A percentile compares a stretch with the other conserved stretches of the same genome.
Conservation (phyloP, 176 grass and related monocot species). For the Melocanna baccifera region DNA sequence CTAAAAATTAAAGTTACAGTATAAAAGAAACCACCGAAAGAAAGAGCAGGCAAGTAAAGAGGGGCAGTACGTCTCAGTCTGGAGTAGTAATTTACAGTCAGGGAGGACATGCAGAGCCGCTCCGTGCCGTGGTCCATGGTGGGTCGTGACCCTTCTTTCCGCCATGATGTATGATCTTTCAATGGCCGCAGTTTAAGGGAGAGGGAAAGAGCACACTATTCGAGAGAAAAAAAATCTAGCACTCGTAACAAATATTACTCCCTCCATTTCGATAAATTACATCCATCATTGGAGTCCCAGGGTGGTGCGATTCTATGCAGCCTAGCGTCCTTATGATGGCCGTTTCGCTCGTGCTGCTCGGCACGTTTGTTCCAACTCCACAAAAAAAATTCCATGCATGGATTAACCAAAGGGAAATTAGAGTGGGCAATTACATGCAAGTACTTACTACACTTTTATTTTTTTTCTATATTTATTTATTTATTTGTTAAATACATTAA, state of each 20-base stretch:
- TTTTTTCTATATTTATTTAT: too few species aligned
- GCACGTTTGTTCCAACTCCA: neutral
- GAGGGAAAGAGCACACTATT: neutral
- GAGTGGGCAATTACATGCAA: too few species aligned
- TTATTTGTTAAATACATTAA: too few species aligned
- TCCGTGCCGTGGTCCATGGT: neutral
- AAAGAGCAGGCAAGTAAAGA: neutral
- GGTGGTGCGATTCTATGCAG: neutral
- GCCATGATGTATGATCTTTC: conserved; percentile 17
- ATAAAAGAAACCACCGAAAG: too few species aligned
- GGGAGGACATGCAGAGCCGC: neutral
- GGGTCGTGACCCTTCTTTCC: neutral
- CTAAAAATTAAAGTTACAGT: too few species aligned
- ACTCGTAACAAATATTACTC: too few species aligned
- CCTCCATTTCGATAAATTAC: too few species aligned
- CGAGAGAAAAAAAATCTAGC: too few species aligned
- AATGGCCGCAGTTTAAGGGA: neutral
- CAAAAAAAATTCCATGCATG: neutral
- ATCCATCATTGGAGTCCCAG: neutral
- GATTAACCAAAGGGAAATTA: too few species aligned
- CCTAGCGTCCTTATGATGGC: neutral
- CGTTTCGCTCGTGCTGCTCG: neutral
- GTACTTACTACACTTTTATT: too few species aligned
- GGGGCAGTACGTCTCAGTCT: too few species aligned
- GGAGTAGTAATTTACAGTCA: neutral